These are phyloP conservation scores for Cladosporium sp. DNA, from an alignment of 2,329 filamentous ascomycete species.

Conservation along the genomic window DNA sequence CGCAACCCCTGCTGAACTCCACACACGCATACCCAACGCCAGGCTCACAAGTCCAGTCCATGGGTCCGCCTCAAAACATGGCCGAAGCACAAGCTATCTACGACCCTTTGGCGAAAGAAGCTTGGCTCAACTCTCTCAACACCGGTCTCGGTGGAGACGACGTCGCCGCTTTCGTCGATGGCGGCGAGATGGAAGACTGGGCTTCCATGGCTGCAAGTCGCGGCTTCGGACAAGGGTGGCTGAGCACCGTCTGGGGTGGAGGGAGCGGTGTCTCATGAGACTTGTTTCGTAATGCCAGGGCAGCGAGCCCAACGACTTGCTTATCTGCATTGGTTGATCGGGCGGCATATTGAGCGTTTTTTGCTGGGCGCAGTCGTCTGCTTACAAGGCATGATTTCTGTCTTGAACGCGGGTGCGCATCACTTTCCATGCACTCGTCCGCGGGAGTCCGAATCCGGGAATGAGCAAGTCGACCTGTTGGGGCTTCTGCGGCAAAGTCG, in stretches of 20 bases:
- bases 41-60: constrained; percentile 11
- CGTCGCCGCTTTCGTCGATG: constrained; percentile 43
- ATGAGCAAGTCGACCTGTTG: too few relatives aligned
- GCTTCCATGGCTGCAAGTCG: constrained; percentile 28
- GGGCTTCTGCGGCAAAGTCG: too few relatives aligned
- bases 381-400: background rate
- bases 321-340: background rate
- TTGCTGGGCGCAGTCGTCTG: background rate
- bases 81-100: constrained; percentile 23
- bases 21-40: constrained; percentile 15
- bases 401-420: background rate
- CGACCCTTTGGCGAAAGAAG: constrained; percentile 33
- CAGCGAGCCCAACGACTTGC: background rate
- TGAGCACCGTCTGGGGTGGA: constrained; percentile 33
- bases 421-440: background rate
- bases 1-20: background rate
- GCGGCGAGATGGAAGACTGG: constrained; percentile 38
- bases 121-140: constrained; percentile 39
- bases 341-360: background rate
- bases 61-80: constrained; percentile 19
- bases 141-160: constrained; percentile 42
- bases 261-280: background rate
- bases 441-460: background rate
- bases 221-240: constrained; percentile 31
- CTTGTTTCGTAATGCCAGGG: background rate